Evolutionary conservation across 2,329 filamentous ascomycete species (phyloP).

Genomic region (Hymenotorrendiella dingleyae): DNA sequence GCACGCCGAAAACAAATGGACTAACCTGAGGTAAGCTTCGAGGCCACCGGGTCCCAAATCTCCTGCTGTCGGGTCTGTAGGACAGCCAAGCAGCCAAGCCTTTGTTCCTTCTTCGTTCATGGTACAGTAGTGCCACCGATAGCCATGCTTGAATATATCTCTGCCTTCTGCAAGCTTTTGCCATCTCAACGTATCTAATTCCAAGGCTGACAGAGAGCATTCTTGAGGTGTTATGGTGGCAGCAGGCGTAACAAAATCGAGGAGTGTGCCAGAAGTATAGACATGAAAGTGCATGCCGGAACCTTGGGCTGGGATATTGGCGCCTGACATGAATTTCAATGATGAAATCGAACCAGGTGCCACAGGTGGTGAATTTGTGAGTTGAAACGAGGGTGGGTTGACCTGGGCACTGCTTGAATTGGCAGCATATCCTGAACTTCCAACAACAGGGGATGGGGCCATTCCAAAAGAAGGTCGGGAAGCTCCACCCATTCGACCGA

Average conservation of each 20-base stretch:
- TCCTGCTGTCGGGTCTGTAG: conserved; percentile 61
- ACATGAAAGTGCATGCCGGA: conserved; percentile 93
- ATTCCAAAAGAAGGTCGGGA: conserved; percentile 48
- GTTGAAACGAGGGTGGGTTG: conserved; percentile 58
- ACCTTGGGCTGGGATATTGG: conserved; percentile 79
- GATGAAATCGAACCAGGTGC: conserved; percentile 87
- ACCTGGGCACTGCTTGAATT: conserved; percentile 63
- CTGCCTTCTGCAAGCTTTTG: conserved; percentile 90
- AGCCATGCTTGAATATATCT: conserved; percentile 87
- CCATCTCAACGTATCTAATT: conserved; percentile 84
- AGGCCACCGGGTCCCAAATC: conserved; percentile 64
- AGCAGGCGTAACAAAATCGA: conserved; percentile 91
- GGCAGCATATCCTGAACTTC: conserved; percentile 59
- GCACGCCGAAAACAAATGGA: conserved; percentile 6
- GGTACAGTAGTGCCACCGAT: conserved; percentile 97
- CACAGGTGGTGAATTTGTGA: conserved; percentile 71
- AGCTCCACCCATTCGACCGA: conserved; percentile 37
- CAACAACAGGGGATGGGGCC: conserved; percentile 44
- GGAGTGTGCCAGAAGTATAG: conserved; percentile 84
- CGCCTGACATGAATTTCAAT: conserved; percentile 81
- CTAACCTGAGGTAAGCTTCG: conserved; percentile 74
- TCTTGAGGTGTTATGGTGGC: conserved; percentile 81
- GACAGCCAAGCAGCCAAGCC: conserved; percentile 93
- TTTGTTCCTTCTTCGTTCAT: conserved; percentile 94
- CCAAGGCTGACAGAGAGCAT: conserved; percentile 83